Evolutionary conservation across 2,329 filamentous ascomycete genomes (phyloP).

Genomic region (Gaeumannomyces sp.): DNA sequence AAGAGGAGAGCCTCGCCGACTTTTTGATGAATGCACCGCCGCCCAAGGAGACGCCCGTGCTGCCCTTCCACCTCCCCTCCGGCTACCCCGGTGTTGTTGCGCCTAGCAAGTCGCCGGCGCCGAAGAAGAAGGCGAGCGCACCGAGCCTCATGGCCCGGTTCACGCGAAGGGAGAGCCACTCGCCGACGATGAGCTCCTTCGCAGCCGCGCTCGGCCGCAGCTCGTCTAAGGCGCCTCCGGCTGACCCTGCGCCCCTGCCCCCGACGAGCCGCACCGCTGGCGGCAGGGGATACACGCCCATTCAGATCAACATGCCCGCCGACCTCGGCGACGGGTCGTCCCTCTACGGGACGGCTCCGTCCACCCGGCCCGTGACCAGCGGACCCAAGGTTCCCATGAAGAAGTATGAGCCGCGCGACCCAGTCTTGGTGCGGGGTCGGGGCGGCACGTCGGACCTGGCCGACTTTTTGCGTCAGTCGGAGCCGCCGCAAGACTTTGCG

Average conservation of each 20-base stretch:
- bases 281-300: conserved; percentile 42
- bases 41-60: conserved; percentile 42
- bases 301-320: conserved; percentile 43
- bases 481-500: conserved; percentile 43
- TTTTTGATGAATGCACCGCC: conserved; percentile 67
- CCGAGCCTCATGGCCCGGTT: conserved; percentile 58
- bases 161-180: conserved; percentile 30
- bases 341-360: conserved; percentile 19
- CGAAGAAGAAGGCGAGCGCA: conserved; percentile 60
- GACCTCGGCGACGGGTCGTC: conserved; percentile 35
- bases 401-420: conserved; percentile 51
- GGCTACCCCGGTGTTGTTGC: background rate
- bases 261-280: conserved; percentile 30
- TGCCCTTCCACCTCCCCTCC: conserved; percentile 24
- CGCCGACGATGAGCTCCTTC: conserved; percentile 16
- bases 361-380: conserved; percentile 11
- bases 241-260: conserved; percentile 30
- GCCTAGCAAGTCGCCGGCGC: conserved; percentile 20
- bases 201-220: conserved; percentile 19
- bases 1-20: conserved; percentile 69
- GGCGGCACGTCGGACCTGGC: conserved; percentile 60
- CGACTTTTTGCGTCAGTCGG: conserved; percentile 64
- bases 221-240: conserved; percentile 16
- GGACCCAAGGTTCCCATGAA: conserved; percentile 46
- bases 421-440: conserved; percentile 31